A percentile compares a stretch with the other conserved stretches of the same genome.
Conservation (phyloP, 306 rosid species). For the Cicer judaicum region DNA sequence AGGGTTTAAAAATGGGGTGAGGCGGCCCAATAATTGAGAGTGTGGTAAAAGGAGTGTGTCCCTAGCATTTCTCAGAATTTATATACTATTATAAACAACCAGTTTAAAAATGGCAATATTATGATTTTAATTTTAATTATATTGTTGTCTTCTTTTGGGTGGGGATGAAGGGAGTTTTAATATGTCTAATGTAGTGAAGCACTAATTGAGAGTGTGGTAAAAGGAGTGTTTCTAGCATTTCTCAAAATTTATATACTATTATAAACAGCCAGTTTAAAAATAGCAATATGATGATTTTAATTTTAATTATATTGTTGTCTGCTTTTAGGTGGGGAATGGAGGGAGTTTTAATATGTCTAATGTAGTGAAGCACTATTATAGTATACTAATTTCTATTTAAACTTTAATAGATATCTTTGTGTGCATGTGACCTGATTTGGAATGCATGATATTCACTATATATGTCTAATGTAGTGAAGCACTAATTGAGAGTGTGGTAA, state of each 20-base stretch:
- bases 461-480: neutral
- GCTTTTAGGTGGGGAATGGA: neutral
- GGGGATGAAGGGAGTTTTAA: neutral
- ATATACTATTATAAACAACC: neutral
- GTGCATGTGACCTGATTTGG: neutral
- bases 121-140: neutral
- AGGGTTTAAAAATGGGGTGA: no score
- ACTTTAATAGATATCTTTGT: neutral
- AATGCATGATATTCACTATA: slow-evolving; percentile 10
- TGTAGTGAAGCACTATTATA: neutral
- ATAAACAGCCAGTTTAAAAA: neutral
- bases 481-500: neutral
- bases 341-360: neutral
- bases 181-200: neutral
- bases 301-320: neutral
- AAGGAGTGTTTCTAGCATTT: no score
- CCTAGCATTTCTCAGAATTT: no score
- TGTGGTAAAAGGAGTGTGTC: no score
- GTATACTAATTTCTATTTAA: neutral
- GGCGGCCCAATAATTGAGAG: no score
- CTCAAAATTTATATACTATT: neutral
- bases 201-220: neutral
- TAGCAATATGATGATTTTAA: neutral
- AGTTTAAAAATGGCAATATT: neutral
- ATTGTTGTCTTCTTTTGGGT: neutral